These are phyloP conservation scores for Craterostigma plantagineum DNA, from an alignment of 257 asterid genomes.

Conservation along the genomic window DNA sequence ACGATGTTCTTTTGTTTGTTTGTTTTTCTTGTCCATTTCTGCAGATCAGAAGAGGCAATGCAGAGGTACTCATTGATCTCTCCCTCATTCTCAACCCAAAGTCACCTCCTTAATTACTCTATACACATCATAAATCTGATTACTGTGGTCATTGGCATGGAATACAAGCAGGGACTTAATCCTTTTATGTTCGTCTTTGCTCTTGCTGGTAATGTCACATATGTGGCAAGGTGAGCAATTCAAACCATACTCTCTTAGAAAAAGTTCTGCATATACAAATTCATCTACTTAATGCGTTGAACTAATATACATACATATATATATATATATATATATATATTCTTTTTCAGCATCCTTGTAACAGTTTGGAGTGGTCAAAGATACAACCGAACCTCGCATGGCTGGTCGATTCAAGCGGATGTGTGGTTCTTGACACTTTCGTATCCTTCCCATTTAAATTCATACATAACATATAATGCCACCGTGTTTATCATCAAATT, in stretches of 20 bases:
- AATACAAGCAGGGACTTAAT: constrained; percentile 43
- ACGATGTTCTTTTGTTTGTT: constrained; percentile 5
- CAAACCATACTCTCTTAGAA: neutral
- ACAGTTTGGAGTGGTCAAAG: constrained; percentile 42
- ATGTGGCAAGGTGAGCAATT: constrained; percentile 47
- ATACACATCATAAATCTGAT: neutral
- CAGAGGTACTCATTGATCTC: constrained; percentile 24
- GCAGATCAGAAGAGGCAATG: constrained; percentile 52
- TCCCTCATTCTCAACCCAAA: neutral
- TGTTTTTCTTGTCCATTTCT: constrained; percentile 6
- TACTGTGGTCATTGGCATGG: neutral
- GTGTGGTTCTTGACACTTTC: constrained; percentile 42
- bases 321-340: neutral
- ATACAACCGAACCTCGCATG: constrained; percentile 51
- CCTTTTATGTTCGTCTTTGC: constrained; percentile 70
- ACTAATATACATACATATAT: too few relatives aligned
- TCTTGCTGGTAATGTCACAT: constrained; percentile 45
- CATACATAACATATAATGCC: too few relatives aligned
- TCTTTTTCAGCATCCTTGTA: constrained; percentile 63
- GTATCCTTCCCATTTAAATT: constrained; percentile 31
- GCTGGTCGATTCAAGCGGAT: constrained; percentile 63
- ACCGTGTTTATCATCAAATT: too few relatives aligned
- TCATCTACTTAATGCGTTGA: too few relatives aligned
- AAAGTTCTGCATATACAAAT: neutral
- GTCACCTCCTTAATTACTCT: neutral